A percentile compares a stretch with the other conserved stretches of the same genome.
Evolutionary conservation across 2,329 filamentous ascomycete species (phyloP).

Genomic region (Penicillium nordicum): DNA sequence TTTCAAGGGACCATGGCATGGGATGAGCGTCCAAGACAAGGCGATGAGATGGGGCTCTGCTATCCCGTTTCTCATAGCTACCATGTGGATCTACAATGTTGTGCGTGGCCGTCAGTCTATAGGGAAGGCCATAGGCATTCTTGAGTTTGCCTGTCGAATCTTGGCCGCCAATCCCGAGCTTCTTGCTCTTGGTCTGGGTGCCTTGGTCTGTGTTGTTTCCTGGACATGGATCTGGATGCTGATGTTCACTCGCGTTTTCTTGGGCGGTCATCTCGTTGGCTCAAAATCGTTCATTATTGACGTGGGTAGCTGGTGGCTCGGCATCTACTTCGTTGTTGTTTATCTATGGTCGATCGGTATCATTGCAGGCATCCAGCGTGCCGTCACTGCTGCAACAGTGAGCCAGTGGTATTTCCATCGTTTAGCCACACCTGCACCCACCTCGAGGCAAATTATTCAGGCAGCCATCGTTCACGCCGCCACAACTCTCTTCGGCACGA

Average conservation of each 20-base stretch:
- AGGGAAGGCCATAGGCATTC: constrained; percentile 76
- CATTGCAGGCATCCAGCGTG: constrained; percentile 81
- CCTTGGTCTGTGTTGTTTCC: constrained; percentile 68
- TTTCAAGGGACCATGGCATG: constrained; percentile 72
- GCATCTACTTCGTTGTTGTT: constrained; percentile 85
- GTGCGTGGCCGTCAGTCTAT: constrained; percentile 76
- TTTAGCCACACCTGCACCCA: constrained; percentile 71
- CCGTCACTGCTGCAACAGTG: constrained; percentile 89
- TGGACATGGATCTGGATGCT: constrained; percentile 97
- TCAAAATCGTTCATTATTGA: constrained; percentile 72
- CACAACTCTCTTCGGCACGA: constrained; percentile 86
- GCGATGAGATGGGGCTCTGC: constrained; percentile 85
- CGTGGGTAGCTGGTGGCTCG: constrained; percentile 89
- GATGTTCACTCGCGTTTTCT: constrained; percentile 94
- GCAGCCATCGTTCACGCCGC: constrained; percentile 78
- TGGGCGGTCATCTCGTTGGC: constrained; percentile 75
- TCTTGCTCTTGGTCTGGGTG: constrained; percentile 75
- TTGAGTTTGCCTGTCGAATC: constrained; percentile 89
- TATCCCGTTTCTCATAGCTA: constrained; percentile 68
- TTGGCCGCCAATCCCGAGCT: constrained; percentile 80
- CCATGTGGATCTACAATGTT: constrained; percentile 80
- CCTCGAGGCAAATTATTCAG: constrained; percentile 74
- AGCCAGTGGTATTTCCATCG: constrained; percentile 99
- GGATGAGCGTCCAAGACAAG: constrained; percentile 76
- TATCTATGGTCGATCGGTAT: constrained; percentile 94